Evolutionary conservation across 768 basidiomycete species (phyloP), one percentile per base, ranked within the genome.

Genomic region (Panaeolus cyanescens): DNA sequence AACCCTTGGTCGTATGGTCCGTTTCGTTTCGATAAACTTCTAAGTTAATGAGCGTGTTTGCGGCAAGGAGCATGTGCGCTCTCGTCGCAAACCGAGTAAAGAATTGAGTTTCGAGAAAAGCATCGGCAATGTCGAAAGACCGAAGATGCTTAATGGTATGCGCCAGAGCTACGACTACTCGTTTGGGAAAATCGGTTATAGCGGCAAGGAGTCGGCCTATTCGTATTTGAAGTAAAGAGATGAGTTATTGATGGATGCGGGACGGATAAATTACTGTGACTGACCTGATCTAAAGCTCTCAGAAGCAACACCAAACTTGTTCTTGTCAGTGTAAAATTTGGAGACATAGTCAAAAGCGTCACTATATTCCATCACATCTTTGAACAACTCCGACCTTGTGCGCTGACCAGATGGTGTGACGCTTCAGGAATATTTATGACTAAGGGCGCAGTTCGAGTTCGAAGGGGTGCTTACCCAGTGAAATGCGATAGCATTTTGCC

Each of bases 1-100:
- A 91, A 4, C 95, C 96, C 59, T 76, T 82, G 19, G 82, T 77
- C 10, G 83, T 85, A 58, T 83, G 84, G 70, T 97, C 90, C 0
- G 93, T 94, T 69, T 92, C 90, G 67, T 98, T 99, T 32, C 87
- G 84, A 71, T 93, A 96, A n/a, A 99, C 87, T 73, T 99, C 96
- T 75, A 96, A 74, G 70, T 97, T 98, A 12, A 83, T 82, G 10
- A 99, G 75, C 0, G 96, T 96, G 70, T 94, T 97, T 25, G 88
- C 89, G 54, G 90, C 91, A 50, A 99, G 80, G 20, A 94, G 79
- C 96, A 99, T 96, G 64, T 93, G 89, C 0, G 86, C 83, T 58
- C 84, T 82, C 22, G 87, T 85, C 3, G 91, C 79, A 69, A 99
- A 99, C 68, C 77, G 85, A 19, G 77, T 81, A 75, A 97, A 96